phyloP scores from a whole-genome alignment of 2,329 filamentous ascomycete species.

The Graphilbum ipis-grandicollis region DNA sequence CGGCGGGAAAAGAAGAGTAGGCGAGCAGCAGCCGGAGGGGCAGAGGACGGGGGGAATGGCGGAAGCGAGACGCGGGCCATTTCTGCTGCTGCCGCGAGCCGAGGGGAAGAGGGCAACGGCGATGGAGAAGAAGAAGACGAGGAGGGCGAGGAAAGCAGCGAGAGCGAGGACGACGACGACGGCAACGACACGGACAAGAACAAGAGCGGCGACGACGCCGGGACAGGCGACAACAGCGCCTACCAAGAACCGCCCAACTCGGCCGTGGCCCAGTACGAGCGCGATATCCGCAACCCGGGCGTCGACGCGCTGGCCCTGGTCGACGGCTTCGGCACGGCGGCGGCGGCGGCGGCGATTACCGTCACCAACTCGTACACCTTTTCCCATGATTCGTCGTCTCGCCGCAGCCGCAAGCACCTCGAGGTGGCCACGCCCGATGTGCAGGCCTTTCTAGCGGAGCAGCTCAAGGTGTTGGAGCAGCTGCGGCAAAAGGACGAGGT shows the following conservation, averaged over 20 bases:
- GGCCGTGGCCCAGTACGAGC: constrained; percentile 59
- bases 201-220: constrained; percentile 8
- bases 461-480: constrained; percentile 58
- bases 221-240: constrained; percentile 8
- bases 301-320: constrained; percentile 40
- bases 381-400: too few relatives aligned
- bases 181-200: constrained; percentile 10
- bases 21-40: constrained; percentile 1
- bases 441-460: constrained; percentile 59
- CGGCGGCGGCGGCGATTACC: too few relatives aligned
- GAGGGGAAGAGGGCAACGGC: not conserved
- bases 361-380: too few relatives aligned
- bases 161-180: not conserved
- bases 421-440: constrained; percentile 56
- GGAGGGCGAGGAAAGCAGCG: not conserved
- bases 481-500: constrained; percentile 31
- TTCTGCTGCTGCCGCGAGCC: too few relatives aligned
- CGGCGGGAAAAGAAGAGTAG: constrained; percentile 2
- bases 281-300: constrained; percentile 60
- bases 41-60: too few relatives aligned
- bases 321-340: constrained; percentile 15
- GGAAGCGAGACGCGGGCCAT: too few relatives aligned
- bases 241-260: constrained; percentile 24
- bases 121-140: not conserved
- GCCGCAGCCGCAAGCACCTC: constrained; percentile 12